Conservation (phyloP, 2,329 filamentous ascomycete species). For the Lecanicillium sp. region DNA sequence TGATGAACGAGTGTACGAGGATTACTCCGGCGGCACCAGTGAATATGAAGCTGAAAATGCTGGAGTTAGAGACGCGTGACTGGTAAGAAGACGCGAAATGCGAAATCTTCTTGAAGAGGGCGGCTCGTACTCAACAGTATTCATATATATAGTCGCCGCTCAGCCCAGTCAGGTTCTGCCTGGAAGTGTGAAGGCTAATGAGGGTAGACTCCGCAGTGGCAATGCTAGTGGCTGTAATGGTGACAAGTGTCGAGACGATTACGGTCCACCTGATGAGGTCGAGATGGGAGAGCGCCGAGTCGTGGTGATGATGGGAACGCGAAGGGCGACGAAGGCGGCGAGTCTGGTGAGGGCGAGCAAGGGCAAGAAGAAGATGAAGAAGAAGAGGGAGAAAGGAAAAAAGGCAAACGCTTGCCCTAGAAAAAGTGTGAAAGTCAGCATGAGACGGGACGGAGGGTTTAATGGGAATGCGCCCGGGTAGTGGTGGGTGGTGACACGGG, state of each 20-base stretch:
- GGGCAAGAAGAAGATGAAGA: background rate
- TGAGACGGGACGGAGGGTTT: slow-evolving; percentile 1
- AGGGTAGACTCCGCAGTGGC: slow-evolving; percentile 2
- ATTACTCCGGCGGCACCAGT: slow-evolving; percentile 6
- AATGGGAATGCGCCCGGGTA: background rate
- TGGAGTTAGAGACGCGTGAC: background rate
- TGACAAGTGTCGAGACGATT: slow-evolving; percentile 4
- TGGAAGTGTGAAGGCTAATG: background rate
- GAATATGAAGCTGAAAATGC: background rate
- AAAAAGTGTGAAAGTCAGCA: background rate
- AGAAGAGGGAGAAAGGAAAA: background rate
- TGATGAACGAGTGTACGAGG: slow-evolving; percentile 5
- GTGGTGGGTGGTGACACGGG: background rate
- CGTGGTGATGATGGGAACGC: background rate
- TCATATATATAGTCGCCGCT: background rate
- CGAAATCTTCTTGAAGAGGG: background rate
- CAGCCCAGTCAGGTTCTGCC: background rate
- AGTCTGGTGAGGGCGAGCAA: background rate
- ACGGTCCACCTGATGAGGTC: background rate
- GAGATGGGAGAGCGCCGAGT: background rate
- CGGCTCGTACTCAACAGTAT: slow-evolving; percentile 9
- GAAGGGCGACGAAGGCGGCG: background rate
- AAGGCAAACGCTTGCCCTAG: background rate
- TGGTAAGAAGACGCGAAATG: background rate
- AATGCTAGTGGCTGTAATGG: slow-evolving; percentile 1